These are phyloP conservation scores for Ascobolus immersus DNA, from an alignment of 495 filamentous ascomycete species.

Conservation along the genomic window DNA sequence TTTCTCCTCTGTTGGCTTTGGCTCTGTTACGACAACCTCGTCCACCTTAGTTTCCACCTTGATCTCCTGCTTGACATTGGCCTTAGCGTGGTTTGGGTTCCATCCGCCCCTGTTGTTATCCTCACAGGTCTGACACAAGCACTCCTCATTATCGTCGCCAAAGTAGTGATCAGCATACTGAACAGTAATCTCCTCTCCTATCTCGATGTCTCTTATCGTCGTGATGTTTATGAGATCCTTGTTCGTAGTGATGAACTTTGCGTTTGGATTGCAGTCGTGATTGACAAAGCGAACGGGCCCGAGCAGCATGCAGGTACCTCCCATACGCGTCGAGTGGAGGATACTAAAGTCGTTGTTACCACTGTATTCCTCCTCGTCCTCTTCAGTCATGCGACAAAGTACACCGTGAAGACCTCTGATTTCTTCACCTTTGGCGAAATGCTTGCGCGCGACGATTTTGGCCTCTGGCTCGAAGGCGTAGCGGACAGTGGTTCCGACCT, in stretches of 20 bases:
- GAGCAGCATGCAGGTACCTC: constrained; percentile 67
- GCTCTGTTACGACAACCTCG: constrained; percentile 5
- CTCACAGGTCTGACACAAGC: constrained; percentile 76
- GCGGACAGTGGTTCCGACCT: constrained; percentile 80
- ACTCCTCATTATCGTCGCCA: constrained; percentile 82
- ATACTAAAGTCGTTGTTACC: constrained; percentile 84
- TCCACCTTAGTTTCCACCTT: constrained; percentile 19
- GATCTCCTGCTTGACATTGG: constrained; percentile 20
- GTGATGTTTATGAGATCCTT: constrained; percentile 71
- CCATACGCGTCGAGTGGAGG: constrained; percentile 74
- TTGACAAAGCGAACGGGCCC: constrained; percentile 91
- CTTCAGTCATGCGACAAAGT: constrained; percentile 64
- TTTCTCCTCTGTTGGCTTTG: constrained; percentile 1
- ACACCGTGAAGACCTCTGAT: constrained; percentile 80
- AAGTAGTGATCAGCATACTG: constrained; percentile 93
- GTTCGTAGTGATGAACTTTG: constrained; percentile 52
- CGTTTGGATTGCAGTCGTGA: constrained; percentile 90
- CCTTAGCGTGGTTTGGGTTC: constrained; percentile 23
- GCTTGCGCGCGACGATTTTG: constrained; percentile 53
- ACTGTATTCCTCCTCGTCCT: constrained; percentile 59
- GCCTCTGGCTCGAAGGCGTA: constrained; percentile 88
- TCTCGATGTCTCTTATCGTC: constrained; percentile 49
- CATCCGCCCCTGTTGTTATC: constrained; percentile 53
- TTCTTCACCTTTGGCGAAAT: constrained; percentile 52
- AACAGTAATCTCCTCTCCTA: constrained; percentile 81